Evolutionary conservation across 1,284 basidiomycete genomes (phyloP).

Genomic region (Rhodotorula mucilaginosa): DNA sequence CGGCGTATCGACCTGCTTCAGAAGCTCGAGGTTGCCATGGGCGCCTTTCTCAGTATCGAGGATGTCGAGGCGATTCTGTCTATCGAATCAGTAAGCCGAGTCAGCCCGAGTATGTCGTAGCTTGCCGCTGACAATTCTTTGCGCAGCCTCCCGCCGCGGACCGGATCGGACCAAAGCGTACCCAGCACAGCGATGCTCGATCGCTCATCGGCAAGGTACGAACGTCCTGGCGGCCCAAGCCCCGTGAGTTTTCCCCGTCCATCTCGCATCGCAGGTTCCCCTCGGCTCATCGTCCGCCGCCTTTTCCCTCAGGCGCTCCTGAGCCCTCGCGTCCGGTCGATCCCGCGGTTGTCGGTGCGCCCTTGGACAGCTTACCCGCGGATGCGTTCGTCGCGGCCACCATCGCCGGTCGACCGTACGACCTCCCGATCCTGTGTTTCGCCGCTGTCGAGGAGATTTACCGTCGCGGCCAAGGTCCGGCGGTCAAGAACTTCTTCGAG

Average conservation of each 20-base stretch:
- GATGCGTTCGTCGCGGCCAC: slow-evolving; percentile 47
- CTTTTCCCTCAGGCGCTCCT: not conserved
- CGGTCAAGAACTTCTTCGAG: slow-evolving; percentile 47
- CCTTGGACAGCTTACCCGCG: slow-evolving; percentile 42
- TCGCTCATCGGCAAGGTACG: too few species aligned
- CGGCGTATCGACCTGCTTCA: slow-evolving; percentile 36
- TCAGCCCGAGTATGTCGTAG: not conserved
- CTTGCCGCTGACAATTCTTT: too few species aligned
- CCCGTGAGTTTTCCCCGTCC: too few species aligned
- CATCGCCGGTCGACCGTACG: slow-evolving; percentile 49
- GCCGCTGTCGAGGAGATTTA: slow-evolving; percentile 50
- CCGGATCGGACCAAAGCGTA: too few species aligned
- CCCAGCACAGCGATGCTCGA: too few species aligned
- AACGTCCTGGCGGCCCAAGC: too few species aligned
- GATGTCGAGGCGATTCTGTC: slow-evolving; percentile 36
- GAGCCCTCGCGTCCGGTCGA: not conserved
- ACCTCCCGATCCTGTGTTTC: slow-evolving; percentile 48
- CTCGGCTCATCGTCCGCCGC: too few species aligned
- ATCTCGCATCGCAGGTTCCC: too few species aligned
- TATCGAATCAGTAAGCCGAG: slow-evolving; percentile 19
- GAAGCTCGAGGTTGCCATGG: slow-evolving; percentile 36
- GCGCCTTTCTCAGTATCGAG: slow-evolving; percentile 27
- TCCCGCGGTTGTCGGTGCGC: slow-evolving; percentile 42
- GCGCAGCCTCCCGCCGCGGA: too few species aligned
- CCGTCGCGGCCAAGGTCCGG: slow-evolving; percentile 47